Percentiles rank a stretch among this genome's conserved stretches.
These are phyloP conservation scores for Colletotrichum sublineola DNA, from an alignment of 2,329 filamentous ascomycete species.

Conservation along the genomic window DNA sequence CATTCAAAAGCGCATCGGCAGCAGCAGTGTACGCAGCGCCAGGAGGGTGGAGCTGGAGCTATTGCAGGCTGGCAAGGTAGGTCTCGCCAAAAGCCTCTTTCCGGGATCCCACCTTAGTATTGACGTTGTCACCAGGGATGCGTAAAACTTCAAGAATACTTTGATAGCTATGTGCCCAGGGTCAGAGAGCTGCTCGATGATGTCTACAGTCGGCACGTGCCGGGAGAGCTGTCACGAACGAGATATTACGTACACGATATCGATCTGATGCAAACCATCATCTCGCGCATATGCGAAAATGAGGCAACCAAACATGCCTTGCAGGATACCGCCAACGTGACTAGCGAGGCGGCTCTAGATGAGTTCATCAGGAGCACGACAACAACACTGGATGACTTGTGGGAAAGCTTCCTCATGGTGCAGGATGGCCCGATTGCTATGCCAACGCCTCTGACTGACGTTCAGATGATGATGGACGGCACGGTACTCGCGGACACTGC, in stretches of 20 bases:
- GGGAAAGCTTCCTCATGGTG: slow-evolving; percentile 10
- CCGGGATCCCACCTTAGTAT: slow-evolving; percentile 20
- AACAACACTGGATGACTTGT: slow-evolving; percentile 16
- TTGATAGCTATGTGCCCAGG: slow-evolving; percentile 57
- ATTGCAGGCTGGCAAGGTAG: slow-evolving; percentile 64
- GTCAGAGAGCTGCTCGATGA: slow-evolving; percentile 59
- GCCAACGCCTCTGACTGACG: not conserved
- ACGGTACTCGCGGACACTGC: not conserved
- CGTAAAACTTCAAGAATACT: slow-evolving; percentile 54
- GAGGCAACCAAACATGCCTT: slow-evolving; percentile 8
- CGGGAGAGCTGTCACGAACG: slow-evolving; percentile 49
- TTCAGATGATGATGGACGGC: slow-evolving; percentile 1
- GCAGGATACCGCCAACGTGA: not conserved
- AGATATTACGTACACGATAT: slow-evolving; percentile 59
- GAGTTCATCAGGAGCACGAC: slow-evolving; percentile 40
- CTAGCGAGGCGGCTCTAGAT: slow-evolving; percentile 25
- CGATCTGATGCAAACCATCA: slow-evolving; percentile 56
- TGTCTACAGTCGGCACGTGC: slow-evolving; percentile 52
- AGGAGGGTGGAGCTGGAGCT: slow-evolving; percentile 66
- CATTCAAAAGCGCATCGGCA: slow-evolving; percentile 53
- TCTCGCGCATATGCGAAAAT: slow-evolving; percentile 47
- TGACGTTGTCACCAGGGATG: slow-evolving; percentile 51
- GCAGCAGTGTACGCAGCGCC: slow-evolving; percentile 55
- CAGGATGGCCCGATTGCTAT: not conserved
- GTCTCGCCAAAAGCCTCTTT: slow-evolving; percentile 28